Percentiles rank a stretch among this genome's conserved stretches.
Conservation (phyloP, 257 asterid species). For the Primulina eburnea region DNA sequence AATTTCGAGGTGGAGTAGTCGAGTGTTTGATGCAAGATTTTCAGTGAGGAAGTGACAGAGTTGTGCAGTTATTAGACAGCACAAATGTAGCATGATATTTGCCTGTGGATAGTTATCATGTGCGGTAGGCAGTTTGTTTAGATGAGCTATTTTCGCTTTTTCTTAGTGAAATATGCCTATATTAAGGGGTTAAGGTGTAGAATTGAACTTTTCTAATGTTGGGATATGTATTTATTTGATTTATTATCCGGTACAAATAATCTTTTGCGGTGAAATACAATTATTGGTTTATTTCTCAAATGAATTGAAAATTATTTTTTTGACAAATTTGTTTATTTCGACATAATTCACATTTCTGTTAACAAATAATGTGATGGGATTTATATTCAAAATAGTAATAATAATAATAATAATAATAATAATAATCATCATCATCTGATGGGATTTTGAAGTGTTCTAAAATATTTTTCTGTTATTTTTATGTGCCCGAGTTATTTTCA, state of each 20-base stretch:
- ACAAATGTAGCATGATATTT: not conserved
- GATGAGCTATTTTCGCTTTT: slow-evolving; percentile 46
- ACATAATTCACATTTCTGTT: not conserved
- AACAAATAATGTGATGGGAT: too few relatives aligned
- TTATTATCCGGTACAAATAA: not conserved
- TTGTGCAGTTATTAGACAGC: not conserved
- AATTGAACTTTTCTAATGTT: not conserved
- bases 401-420: too few relatives aligned
- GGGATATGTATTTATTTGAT: too few relatives aligned
- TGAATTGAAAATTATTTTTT: too few relatives aligned
- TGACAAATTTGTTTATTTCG: not conserved
- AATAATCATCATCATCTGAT: too few relatives aligned
- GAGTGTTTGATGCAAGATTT: not conserved
- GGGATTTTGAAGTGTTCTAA: too few relatives aligned
- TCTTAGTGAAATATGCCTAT: slow-evolving; percentile 9
- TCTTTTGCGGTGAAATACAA: not conserved
- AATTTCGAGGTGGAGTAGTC: not conserved
- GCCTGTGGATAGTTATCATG: slow-evolving; percentile 1
- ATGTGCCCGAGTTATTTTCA: too few relatives aligned
- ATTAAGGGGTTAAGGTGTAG: not conserved
- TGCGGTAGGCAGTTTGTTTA: slow-evolving; percentile 14
- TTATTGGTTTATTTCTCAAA: too few relatives aligned
- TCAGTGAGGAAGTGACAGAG: not conserved
- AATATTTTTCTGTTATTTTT: too few relatives aligned
- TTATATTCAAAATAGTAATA: too few relatives aligned